phyloP scores from a whole-genome alignment of 192 early-diverging fungal species.

The Mortierella hygrophila region DNA sequence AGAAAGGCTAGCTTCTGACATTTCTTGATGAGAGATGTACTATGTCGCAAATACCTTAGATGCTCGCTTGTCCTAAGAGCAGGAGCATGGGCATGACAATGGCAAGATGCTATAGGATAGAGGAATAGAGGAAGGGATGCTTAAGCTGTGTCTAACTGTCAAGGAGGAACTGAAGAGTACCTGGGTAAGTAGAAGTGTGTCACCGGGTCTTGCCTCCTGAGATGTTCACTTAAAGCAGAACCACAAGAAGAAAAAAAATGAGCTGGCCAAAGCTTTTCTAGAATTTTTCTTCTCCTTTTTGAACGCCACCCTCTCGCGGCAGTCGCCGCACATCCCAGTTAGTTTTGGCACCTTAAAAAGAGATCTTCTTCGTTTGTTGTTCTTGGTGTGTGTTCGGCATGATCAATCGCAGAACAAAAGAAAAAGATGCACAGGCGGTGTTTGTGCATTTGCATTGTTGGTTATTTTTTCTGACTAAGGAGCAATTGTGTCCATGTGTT shows the following conservation, averaged over 20 bases:
- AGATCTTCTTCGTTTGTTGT: not conserved
- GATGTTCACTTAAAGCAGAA: slow-evolving; percentile 1
- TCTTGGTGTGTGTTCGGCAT: not conserved
- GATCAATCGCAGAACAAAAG: not conserved
- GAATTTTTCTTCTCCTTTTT: not conserved
- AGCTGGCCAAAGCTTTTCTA: not conserved
- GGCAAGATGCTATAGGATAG: not conserved
- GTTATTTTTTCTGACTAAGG: slow-evolving; percentile 1
- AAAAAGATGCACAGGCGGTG: not conserved
- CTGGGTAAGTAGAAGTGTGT: not conserved
- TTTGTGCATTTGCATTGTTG: not conserved
- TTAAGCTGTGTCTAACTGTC: not conserved
- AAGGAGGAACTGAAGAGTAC: not conserved
- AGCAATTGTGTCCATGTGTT: not conserved
- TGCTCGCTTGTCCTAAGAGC: not conserved
- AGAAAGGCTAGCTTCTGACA: not conserved
- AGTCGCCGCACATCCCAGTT: not conserved
- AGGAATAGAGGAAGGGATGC: not conserved
- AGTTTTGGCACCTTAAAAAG: not conserved
- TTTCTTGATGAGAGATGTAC: not conserved
- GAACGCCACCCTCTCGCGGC: not conserved
- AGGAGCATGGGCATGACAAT: not conserved
- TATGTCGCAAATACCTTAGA: not conserved
- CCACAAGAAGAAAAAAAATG: not conserved
- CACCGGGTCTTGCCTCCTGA: not conserved